These are phyloP conservation scores for Epichloe scottii DNA, from an alignment of 2,329 filamentous ascomycete species.

Conservation along the genomic window DNA sequence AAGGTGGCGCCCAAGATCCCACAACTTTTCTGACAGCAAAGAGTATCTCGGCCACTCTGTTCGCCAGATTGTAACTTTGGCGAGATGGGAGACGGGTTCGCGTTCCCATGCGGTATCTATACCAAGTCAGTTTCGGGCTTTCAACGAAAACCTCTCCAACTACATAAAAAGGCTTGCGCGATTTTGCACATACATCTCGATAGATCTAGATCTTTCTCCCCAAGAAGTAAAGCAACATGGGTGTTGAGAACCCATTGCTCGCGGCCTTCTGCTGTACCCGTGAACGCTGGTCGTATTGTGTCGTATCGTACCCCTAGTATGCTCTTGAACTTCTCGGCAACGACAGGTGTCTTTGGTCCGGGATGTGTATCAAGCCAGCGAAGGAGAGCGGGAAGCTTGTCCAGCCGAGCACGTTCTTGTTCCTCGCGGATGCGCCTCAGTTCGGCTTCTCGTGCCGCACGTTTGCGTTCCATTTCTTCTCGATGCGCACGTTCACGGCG, in stretches of 20 bases:
- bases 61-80: constrained; percentile 48
- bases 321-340: constrained; percentile 41
- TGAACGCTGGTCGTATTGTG: constrained; percentile 42
- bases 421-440: constrained; percentile 38
- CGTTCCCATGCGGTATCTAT: constrained; percentile 48
- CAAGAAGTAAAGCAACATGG: constrained; percentile 49
- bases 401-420: constrained; percentile 39
- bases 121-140: constrained; percentile 1
- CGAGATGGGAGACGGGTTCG: constrained; percentile 37
- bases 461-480: constrained; percentile 35
- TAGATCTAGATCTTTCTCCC: constrained; percentile 49
- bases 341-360: constrained; percentile 36
- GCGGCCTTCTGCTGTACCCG: constrained; percentile 41
- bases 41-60: constrained; percentile 45
- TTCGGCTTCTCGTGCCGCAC: constrained; percentile 38
- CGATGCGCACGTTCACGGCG: constrained; percentile 29
- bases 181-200: constrained; percentile 36
- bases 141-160: not conserved
- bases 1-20: constrained; percentile 40
- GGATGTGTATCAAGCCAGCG: constrained; percentile 44
- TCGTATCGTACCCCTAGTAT: constrained; percentile 52
- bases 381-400: constrained; percentile 46
- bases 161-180: not conserved
- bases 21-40: constrained; percentile 35
- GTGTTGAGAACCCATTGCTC: constrained; percentile 56